Conservation (phyloP, 1,284 basidiomycete genomes). For the Malassezia caprae region DNA sequence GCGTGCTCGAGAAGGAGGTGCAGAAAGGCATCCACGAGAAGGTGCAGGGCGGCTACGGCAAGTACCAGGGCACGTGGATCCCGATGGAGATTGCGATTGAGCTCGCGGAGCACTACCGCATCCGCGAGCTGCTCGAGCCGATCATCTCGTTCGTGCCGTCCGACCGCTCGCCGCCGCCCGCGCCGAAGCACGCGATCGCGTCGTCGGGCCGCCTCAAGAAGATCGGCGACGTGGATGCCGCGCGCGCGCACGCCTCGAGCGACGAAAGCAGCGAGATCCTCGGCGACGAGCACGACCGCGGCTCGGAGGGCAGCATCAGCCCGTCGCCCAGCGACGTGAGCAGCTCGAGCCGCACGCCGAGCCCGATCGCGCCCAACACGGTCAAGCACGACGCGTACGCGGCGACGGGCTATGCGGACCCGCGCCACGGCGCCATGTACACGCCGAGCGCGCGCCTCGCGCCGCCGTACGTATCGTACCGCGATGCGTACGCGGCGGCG, state of each 20-base stretch:
- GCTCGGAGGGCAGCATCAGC: constrained; percentile 55
- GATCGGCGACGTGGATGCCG: constrained; percentile 30
- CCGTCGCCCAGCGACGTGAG: constrained; percentile 73
- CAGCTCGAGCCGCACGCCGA: constrained; percentile 77
- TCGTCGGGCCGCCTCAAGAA: constrained; percentile 40
- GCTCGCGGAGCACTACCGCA: constrained; percentile 85
- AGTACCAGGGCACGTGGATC: constrained; percentile 99
- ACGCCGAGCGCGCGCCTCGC: constrained; percentile 4
- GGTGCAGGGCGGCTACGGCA: constrained; percentile 97
- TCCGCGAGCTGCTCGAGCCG: constrained; percentile 74
- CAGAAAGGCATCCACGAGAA: constrained; percentile 99
- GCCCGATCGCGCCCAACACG: constrained; percentile 53
- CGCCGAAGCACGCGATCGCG: constrained; percentile 75
- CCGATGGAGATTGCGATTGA: constrained; percentile 80
- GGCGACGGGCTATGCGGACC: constrained; percentile 2
- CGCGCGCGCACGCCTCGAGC: constrained; percentile 38
- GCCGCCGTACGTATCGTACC: constrained; percentile 12
- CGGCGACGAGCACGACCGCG: constrained; percentile 52
- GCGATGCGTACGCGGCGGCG: constrained; percentile 3
- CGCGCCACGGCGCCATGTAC: constrained; percentile 12
- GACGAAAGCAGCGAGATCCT: constrained; percentile 37
- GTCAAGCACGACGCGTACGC: constrained; percentile 1
- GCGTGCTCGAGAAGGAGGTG: constrained; percentile 92
- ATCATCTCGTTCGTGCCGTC: constrained; percentile 90
- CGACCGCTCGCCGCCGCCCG: constrained; percentile 77